Base-by-base conservation (phyloP, 2,329 filamentous ascomycete genomes). In the Xylaria sp. region DNA sequence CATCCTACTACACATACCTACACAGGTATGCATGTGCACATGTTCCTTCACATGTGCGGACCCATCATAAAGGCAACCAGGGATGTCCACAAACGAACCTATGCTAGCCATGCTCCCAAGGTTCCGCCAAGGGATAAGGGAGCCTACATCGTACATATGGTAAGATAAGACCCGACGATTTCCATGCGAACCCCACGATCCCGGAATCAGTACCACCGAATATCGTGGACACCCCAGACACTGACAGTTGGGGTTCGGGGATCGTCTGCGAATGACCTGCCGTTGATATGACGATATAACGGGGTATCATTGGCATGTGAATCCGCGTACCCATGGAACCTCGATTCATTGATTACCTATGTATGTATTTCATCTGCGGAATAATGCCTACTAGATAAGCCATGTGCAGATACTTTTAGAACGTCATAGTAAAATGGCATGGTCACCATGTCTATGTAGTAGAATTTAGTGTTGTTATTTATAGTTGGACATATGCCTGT, bases 231-330 rank as follows among this genome's bases (percentile, higher is more conserved):
- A 42, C 39, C 39, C 39, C 39, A 14, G 24, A n/a, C 2, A 24
- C 24, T 9, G 11, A 6, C 42, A 47, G 42, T 47, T 47, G 42
- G 42, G 17, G 42, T 47, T 17, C 6, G 42, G 42, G 19, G 34
- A 17, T 56, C 34, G 4, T 42, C n/a, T 27, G 32, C 54, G 14
- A 42, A 58, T 58, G 55, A 47, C 19, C 12, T 47, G 36, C 30
- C 21, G 11, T 34, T 8, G 54, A 39, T 39, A 39, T 21, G 54
- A 34, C 19, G 54, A 39, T 39, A 39, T 21, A 34, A 19, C 19
- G 19, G 54, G 8, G 42, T 42, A 56, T 4, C 36, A 45, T 42
- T 58, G 21, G 27, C 55, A 58, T 58, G 55, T 58, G 55, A 58
- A 58, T 30, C 24, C 6, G 36, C 21, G 17, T 21, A 19, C 5